Conservation (phyloP, 352 stramenopile species). For the Plasmopara halstedii region DNA sequence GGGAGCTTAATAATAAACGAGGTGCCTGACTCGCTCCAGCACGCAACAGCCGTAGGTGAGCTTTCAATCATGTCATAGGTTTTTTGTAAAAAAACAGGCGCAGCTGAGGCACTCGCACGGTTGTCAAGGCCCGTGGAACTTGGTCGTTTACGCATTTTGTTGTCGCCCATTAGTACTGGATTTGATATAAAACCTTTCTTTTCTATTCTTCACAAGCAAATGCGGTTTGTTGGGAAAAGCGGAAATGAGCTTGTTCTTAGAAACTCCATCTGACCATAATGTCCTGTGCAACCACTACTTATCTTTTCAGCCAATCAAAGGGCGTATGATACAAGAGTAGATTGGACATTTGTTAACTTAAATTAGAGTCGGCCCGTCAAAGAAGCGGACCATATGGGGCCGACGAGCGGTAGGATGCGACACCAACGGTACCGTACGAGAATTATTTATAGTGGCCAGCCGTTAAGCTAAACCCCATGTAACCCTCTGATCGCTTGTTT, state of each 20-base stretch:
- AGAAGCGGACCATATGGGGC: background rate
- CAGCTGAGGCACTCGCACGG: constrained; percentile 6
- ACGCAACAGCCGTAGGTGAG: constrained; percentile 61
- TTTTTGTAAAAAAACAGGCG: constrained; percentile 88
- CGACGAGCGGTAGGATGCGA: background rate
- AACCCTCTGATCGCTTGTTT: background rate
- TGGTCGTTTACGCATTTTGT: constrained; percentile 29
- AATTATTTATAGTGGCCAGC: background rate
- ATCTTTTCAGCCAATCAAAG: constrained; percentile 1
- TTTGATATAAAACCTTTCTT: constrained; percentile 18
- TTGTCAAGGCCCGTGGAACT: constrained; percentile 3
- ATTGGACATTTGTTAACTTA: background rate
- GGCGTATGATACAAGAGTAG: background rate
- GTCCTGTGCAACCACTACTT: background rate
- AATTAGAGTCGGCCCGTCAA: background rate
- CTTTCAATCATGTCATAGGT: constrained; percentile 92
- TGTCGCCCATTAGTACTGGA: constrained; percentile 23
- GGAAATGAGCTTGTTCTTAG: constrained; percentile 22
- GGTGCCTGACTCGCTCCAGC: constrained; percentile 70
- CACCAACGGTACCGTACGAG: background rate
- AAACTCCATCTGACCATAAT: constrained; percentile 14
- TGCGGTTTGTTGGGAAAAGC: constrained; percentile 10
- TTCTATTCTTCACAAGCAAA: constrained; percentile 14
- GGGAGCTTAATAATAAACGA: constrained; percentile 91
- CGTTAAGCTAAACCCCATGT: background rate